These are phyloP conservation scores for Leishmania arabica DNA, from an alignment of 208 protist species.

Conservation along the genomic window DNA sequence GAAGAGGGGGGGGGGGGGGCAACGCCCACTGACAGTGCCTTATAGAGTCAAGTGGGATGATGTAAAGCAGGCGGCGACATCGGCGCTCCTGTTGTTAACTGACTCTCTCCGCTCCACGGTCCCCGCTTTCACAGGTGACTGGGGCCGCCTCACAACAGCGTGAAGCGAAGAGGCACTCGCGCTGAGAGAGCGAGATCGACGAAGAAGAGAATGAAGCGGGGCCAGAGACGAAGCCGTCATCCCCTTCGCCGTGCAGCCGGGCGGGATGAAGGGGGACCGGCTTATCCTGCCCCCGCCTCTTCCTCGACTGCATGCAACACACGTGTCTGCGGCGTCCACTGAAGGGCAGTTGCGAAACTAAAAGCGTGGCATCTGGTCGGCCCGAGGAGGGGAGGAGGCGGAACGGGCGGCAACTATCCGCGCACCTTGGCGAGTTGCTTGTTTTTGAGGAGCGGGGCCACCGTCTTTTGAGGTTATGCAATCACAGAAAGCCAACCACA, in stretches of 20 bases:
- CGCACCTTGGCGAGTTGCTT: background rate
- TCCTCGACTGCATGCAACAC: background rate
- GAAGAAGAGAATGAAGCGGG: background rate
- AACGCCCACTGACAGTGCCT: background rate
- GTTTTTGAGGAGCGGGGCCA: background rate
- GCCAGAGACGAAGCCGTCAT: background rate
- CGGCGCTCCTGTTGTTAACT: background rate
- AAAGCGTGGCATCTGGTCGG: background rate
- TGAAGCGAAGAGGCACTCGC: background rate
- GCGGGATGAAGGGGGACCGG: background rate
- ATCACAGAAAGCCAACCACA: constrained; percentile 10
- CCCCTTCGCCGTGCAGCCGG: background rate
- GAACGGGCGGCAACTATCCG: background rate
- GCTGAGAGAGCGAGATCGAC: too few species aligned
- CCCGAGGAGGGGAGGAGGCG: too few species aligned
- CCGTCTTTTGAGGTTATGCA: background rate
- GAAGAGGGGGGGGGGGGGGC: too few species aligned
- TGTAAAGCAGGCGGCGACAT: background rate
- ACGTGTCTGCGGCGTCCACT: background rate
- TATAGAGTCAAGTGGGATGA: background rate
- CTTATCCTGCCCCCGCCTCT: background rate
- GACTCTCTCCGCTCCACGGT: background rate
- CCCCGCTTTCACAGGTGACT: background rate
- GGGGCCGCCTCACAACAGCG: background rate
- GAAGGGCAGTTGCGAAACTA: too few species aligned